Base-by-base conservation (phyloP, 2,329 filamentous ascomycete genomes). In the Gnomoniopsis sp. region DNA sequence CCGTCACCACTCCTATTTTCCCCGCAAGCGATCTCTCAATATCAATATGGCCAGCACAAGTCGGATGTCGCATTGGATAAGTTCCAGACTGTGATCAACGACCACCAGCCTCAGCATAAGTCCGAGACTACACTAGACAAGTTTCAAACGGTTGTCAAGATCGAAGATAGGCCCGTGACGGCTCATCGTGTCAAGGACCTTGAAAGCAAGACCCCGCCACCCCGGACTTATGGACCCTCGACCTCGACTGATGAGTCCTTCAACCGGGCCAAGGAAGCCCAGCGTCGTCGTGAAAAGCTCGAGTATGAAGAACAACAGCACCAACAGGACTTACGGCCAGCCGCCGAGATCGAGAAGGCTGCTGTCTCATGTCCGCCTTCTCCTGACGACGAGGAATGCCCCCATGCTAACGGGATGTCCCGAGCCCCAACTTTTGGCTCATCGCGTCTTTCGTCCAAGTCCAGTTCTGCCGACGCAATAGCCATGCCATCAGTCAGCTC, bases 401-500 rank as follows among this genome's bases (percentile, higher is more conserved):
- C 66, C 3, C 65, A 68, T 21, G 68, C 69, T 8, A 65, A 69
- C 7, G 66, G 69, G 8, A 71, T 71, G 2, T 75, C 74, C 2
- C 70, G 79, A 15, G 74, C 71, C 6, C 71, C 75, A 36, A 77
- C 77, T 1, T 70, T 73, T 55, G 72, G 71, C 3, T 81, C 80
- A 1, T n/a, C n/a, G n/a, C 71, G 72, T 11, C 75, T 79, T 46
- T 84, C 81, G 3, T 79, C 80, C 0, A 80, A 80, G 65, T 78
- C 81, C 1, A 75, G 77, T 3, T 85, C 82, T 0, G 75, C 81
- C 52, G 78, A 75, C 17, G 70, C 71, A 3, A 67, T 80, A 4
- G 76, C 73, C 10, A 83, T 81, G 0, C 81, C 82, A 1, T 65
- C 83, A 26, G 85, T 81, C 1, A 84, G 79, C 64, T 81, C 81